Percentiles rank a stretch among this genome's conserved stretches.
phyloP scores from a whole-genome alignment of 225 moss, liverwort and hornwort species.

The Marchantia polymorpha region DNA sequence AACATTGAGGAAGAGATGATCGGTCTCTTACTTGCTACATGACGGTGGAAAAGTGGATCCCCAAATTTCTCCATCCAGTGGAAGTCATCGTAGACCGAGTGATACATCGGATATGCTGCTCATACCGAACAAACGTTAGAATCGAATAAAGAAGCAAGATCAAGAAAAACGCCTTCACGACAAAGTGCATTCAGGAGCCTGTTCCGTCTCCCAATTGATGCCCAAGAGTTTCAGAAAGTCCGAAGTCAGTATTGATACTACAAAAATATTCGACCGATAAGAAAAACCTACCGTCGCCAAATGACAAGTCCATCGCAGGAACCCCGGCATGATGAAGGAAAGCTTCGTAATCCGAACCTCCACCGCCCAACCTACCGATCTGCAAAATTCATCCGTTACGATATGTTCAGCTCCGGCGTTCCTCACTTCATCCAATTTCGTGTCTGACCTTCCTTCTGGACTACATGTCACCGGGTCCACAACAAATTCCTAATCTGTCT shows the following conservation, averaged over 20 bases:
- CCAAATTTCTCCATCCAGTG: conserved; percentile 89
- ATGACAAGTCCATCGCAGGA: conserved; percentile 61
- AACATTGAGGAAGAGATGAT: not conserved
- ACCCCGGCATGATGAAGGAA: conserved; percentile 88
- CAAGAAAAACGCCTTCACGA: not conserved
- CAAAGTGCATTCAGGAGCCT: not conserved
- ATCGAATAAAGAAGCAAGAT: not conserved
- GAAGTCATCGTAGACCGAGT: conserved; percentile 69
- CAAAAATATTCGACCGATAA: not conserved
- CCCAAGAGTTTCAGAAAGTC: not conserved
- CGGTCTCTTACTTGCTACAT: conserved; percentile 65
- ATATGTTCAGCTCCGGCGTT: not conserved
- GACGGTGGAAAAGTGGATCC: conserved; percentile 79
- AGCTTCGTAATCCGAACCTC: conserved; percentile 69
- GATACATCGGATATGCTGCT: conserved; percentile 78
- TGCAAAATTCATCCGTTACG: conserved; percentile 22
- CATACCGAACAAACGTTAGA: not conserved
- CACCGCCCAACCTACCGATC: conserved; percentile 76
- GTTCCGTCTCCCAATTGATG: not conserved
- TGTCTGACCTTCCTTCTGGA: not conserved
- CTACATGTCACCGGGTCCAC: not conserved
- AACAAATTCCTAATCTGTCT: too few species aligned
- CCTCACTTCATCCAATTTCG: not conserved
- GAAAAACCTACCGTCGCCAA: conserved; percentile 54
- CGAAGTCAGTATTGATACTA: not conserved